These are phyloP conservation scores for Suhomyces vadensis DNA, from an alignment of 805 yeast genomes.

Conservation along the genomic window DNA sequence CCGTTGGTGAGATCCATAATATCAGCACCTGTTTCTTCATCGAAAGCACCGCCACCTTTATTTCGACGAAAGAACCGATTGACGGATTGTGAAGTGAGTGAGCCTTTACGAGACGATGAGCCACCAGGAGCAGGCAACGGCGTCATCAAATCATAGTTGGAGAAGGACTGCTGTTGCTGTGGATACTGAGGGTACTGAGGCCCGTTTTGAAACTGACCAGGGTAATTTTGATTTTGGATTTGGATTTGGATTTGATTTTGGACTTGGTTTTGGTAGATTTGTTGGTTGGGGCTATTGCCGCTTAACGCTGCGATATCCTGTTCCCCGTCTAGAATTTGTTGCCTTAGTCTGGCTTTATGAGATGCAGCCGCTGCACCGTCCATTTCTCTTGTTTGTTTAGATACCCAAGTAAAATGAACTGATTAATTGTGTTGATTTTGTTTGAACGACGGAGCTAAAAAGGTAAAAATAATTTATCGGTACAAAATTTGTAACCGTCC, in stretches of 20 bases:
- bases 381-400: conserved; percentile 3
- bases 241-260: conserved; percentile 4
- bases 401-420: background rate
- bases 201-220: conserved; percentile 9
- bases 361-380: conserved; percentile 9
- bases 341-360: conserved; percentile 29
- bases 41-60: conserved; percentile 32
- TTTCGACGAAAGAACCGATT: conserved; percentile 45
- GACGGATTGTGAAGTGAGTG: conserved; percentile 42
- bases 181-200: conserved; percentile 1
- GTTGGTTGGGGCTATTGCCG: conserved; percentile 15
- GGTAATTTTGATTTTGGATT: conserved; percentile 7
- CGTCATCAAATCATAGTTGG: conserved; percentile 30
- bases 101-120: conserved; percentile 32
- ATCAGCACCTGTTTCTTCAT: conserved; percentile 41
- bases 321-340: conserved; percentile 35
- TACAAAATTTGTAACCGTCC: conserved; percentile 2
- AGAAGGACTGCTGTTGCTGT: conserved; percentile 10
- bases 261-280: conserved; percentile 6
- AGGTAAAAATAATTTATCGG: conserved; percentile 1
- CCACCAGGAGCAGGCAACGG: conserved; percentile 18
- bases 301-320: conserved; percentile 23
- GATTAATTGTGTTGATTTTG: background rate
- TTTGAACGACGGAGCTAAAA: background rate
- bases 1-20: conserved; percentile 35